Conservation (phyloP, 306 rosid genomes). For the Vachellia collinsii region DNA sequence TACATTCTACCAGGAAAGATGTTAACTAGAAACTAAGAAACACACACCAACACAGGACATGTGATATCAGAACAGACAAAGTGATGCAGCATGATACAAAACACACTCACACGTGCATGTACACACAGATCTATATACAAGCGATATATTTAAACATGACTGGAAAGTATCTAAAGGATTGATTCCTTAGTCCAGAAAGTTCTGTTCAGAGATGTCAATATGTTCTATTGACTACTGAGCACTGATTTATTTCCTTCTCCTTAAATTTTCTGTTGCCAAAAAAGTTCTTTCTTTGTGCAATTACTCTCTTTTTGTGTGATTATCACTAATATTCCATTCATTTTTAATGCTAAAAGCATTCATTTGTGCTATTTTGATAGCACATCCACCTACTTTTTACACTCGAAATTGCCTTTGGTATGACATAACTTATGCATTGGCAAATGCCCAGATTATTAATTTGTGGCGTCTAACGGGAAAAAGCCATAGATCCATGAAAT, state of each 20-base stretch:
- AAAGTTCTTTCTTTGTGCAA: not conserved
- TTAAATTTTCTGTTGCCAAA: not conserved
- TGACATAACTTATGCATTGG: not conserved
- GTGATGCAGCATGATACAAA: slow-evolving; percentile 1
- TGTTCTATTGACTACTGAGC: not conserved
- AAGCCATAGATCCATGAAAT: slow-evolving; percentile 5
- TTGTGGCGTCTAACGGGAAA: slow-evolving; percentile 7
- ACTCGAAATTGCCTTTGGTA: not conserved
- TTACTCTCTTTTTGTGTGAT: not conserved
- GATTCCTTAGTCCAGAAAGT: not conserved
- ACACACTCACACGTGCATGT: too few species aligned
- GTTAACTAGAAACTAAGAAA: not conserved
- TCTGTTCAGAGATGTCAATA: not conserved
- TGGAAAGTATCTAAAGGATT: not conserved
- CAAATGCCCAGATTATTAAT: not conserved
- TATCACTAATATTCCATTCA: not conserved
- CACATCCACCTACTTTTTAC: not conserved
- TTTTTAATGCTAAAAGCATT: not conserved
- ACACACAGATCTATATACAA: not conserved
- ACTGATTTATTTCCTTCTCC: not conserved
- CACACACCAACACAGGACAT: not conserved
- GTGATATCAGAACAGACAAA: not conserved
- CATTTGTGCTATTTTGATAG: not conserved
- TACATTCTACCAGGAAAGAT: not conserved
- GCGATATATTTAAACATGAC: not conserved